Evolutionary conservation across 352 stramenopile species (phyloP).

Genomic region (Phytophthora litchii): DNA sequence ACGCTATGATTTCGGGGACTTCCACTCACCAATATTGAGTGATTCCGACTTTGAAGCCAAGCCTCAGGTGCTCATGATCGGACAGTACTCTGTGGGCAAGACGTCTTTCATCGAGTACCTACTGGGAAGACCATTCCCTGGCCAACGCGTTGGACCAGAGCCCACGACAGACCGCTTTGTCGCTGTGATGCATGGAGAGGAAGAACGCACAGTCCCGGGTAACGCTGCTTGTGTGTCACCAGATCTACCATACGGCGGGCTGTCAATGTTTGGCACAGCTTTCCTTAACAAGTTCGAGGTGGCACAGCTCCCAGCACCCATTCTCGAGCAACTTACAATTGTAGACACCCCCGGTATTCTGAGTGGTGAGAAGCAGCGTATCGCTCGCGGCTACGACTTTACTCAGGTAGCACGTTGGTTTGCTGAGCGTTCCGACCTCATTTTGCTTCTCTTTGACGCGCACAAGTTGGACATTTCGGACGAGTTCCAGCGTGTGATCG

Average conservation of each 20-base stretch:
- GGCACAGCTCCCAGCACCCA: slow-evolving; percentile 92
- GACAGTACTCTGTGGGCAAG: slow-evolving; percentile 98
- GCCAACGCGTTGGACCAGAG: slow-evolving; percentile 97
- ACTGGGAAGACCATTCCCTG: slow-evolving; percentile 96
- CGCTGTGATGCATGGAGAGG: slow-evolving; percentile 97
- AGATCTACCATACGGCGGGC: slow-evolving; percentile 93
- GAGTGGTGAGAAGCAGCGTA: slow-evolving; percentile 98
- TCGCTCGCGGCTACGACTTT: slow-evolving; percentile 98
- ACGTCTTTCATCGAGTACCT: slow-evolving; percentile 98
- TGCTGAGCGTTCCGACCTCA: slow-evolving; percentile 96
- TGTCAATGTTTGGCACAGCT: slow-evolving; percentile 97
- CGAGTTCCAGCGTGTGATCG: slow-evolving; percentile 98
- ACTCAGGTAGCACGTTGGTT: slow-evolving; percentile 92
- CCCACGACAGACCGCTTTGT: slow-evolving; percentile 99
- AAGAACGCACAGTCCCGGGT: slow-evolving; percentile 96
- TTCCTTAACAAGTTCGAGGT: slow-evolving; percentile 99
- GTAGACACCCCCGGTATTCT: slow-evolving; percentile 99
- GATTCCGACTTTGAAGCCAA: slow-evolving; percentile 98
- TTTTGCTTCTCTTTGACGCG: slow-evolving; percentile 99
- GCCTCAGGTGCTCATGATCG: slow-evolving; percentile 97
- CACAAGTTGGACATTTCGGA: slow-evolving; percentile 99
- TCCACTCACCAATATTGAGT: slow-evolving; percentile 92
- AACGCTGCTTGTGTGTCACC: slow-evolving; percentile 96
- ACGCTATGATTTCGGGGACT: slow-evolving; percentile 93
- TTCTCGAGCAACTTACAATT: slow-evolving; percentile 96